Percentiles rank a stretch among this genome's conserved stretches.
Conservation (phyloP, 257 asterid species). For the Gentiana macrophylla region DNA sequence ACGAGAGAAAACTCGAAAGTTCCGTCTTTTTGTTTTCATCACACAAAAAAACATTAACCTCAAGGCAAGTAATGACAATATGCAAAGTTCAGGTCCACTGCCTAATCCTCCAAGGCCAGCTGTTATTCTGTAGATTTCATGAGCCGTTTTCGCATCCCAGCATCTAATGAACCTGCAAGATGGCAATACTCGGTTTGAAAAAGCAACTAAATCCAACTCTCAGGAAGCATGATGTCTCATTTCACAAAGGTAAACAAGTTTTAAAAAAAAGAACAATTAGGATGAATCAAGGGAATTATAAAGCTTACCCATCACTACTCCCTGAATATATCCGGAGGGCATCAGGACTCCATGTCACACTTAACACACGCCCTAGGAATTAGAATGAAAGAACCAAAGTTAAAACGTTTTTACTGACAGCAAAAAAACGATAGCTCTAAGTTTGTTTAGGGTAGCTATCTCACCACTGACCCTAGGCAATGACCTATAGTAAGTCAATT, state of each 20-base stretch:
- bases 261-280: not conserved
- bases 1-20: too few species aligned
- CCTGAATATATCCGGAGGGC: slow-evolving; percentile 71
- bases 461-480: slow-evolving; percentile 92
- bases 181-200: too few species aligned
- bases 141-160: slow-evolving; percentile 62
- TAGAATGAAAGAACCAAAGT: not conserved
- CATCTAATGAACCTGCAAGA: slow-evolving; percentile 69
- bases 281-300: slow-evolving; percentile 4
- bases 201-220: slow-evolving; percentile 5
- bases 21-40: too few species aligned
- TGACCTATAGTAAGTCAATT: slow-evolving; percentile 40
- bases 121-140: slow-evolving; percentile 71
- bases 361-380: slow-evolving; percentile 53
- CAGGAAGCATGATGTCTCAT: not conserved
- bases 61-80: slow-evolving; percentile 78
- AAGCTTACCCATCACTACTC: slow-evolving; percentile 80
- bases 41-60: slow-evolving; percentile 27
- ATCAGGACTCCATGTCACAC: slow-evolving; percentile 87
- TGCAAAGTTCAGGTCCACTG: slow-evolving; percentile 60
- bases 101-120: slow-evolving; percentile 74
- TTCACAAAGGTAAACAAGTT: too few species aligned
- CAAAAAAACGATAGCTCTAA: not conserved
- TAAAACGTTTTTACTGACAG: slow-evolving; percentile 7
- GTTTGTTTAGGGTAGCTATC: slow-evolving; percentile 25